phyloP scores from a whole-genome alignment of 2,329 filamentous ascomycete genomes.

The Claviceps sp. region DNA sequence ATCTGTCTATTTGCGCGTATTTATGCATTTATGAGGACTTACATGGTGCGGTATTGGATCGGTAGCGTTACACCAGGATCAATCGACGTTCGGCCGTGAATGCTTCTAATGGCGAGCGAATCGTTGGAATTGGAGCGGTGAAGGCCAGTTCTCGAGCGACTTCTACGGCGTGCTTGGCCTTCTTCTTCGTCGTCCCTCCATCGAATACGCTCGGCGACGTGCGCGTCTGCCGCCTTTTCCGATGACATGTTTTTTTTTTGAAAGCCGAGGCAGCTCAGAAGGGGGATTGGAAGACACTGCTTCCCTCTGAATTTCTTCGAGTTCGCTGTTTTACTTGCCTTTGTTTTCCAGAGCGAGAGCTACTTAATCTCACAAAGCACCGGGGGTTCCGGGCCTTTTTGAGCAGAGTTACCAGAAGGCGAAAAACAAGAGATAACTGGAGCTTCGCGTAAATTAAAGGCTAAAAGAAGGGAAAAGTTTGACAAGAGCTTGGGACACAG shows the following conservation, averaged over 20 bases:
- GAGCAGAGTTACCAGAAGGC: no score
- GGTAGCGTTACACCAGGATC: conserved; percentile 24
- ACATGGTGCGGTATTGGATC: conserved; percentile 43
- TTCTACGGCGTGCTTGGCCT: conserved; percentile 10
- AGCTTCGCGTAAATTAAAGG: no score
- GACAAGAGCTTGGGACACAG: no score
- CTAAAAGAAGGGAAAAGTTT: no score
- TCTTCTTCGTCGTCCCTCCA: conserved; percentile 25
- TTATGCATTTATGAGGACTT: conserved; percentile 13
- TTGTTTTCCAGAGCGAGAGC: no score
- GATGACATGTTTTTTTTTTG: conserved; percentile 4
- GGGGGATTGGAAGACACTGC: neutral
- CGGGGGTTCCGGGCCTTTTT: no score
- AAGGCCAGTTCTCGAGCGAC: conserved; percentile 7
- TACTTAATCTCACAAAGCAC: no score
- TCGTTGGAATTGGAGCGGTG: conserved; percentile 18
- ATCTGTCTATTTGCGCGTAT: neutral
- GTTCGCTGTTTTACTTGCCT: no score
- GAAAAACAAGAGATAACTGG: no score
- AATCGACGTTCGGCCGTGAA: conserved; percentile 16
- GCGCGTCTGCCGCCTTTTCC: conserved; percentile 6
- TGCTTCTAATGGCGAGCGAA: conserved; percentile 28
- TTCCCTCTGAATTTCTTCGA: neutral
- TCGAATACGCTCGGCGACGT: conserved; percentile 17
- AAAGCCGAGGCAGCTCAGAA: neutral